Conservation (phyloP, 768 basidiomycete genomes). For the Pleurotus djamor region DNA sequence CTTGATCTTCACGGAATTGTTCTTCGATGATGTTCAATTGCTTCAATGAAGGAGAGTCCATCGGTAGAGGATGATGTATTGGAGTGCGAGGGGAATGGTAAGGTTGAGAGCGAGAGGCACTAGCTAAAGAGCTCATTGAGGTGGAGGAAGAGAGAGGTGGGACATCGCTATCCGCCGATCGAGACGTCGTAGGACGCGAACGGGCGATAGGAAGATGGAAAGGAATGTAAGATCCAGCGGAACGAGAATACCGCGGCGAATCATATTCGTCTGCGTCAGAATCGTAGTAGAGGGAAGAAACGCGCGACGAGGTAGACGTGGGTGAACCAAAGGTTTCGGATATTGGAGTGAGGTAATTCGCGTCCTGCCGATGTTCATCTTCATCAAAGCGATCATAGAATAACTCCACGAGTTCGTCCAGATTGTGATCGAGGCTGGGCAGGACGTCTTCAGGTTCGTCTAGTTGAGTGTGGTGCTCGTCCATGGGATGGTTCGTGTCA, state of each 20-base stretch:
- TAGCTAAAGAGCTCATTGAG: slow-evolving; percentile 32
- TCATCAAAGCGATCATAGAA: slow-evolving; percentile 5
- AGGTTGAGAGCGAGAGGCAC: slow-evolving; percentile 21
- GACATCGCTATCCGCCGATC: slow-evolving; percentile 39
- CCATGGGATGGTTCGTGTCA: neutral
- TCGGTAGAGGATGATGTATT: slow-evolving; percentile 20
- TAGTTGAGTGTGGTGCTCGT: neutral
- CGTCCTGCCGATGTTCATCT: neutral
- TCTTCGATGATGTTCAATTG: slow-evolving; percentile 39
- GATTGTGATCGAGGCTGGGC: neutral
- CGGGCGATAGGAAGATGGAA: slow-evolving; percentile 32
- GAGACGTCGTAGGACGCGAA: slow-evolving; percentile 20
- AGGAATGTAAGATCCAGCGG: slow-evolving; percentile 8
- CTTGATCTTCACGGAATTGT: slow-evolving; percentile 17
- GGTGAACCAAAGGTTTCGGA: neutral
- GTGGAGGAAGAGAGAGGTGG: slow-evolving; percentile 45
- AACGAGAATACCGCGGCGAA: slow-evolving; percentile 16
- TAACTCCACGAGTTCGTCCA: neutral
- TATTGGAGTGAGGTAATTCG: neutral
- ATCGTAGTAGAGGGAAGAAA: slow-evolving; percentile 23
- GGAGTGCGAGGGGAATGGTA: slow-evolving; percentile 8
- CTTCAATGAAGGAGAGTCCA: slow-evolving; percentile 26
- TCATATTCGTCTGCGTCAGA: slow-evolving; percentile 33
- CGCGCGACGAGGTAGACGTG: neutral
- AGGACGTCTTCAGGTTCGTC: slow-evolving; percentile 6